Conservation (phyloP, 352 stramenopile genomes). For the Phytophthora brassicae region DNA sequence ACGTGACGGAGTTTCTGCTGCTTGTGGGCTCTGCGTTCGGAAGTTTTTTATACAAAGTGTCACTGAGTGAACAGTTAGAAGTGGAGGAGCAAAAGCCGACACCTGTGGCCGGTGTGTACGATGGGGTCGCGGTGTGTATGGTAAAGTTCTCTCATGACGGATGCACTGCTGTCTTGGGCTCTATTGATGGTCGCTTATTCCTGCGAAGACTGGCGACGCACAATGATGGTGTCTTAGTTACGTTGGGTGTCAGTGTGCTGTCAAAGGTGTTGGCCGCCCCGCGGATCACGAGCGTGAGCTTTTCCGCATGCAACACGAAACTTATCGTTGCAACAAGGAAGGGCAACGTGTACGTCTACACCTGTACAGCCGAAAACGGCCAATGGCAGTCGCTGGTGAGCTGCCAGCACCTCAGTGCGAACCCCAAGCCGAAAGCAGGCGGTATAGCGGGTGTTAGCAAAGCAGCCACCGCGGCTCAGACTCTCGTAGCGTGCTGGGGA, state of each 20-base stretch:
- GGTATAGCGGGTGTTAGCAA: conserved; percentile 13
- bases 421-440: conserved; percentile 41
- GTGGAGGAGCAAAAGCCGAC: neutral
- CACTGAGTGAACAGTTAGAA: neutral
- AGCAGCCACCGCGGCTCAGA: conserved; percentile 38
- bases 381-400: conserved; percentile 33
- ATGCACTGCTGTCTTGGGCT: conserved; percentile 38
- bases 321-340: conserved; percentile 58
- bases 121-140: conserved; percentile 40
- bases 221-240: neutral
- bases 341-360: conserved; percentile 65
- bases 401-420: conserved; percentile 35
- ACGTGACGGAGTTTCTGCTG: conserved; percentile 16
- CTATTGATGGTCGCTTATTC: conserved; percentile 56
- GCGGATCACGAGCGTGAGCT: conserved; percentile 57
- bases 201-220: conserved; percentile 27
- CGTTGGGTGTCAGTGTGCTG: conserved; percentile 32
- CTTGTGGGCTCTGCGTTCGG: conserved; percentile 41
- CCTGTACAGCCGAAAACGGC: neutral
- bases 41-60: conserved; percentile 35
- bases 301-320: conserved; percentile 31
- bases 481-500: conserved; percentile 56
- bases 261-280: conserved; percentile 47
- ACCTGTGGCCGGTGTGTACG: conserved; percentile 22
- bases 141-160: conserved; percentile 44